phyloP scores from a whole-genome alignment of 257 asterid genomes.

The Solanum bukasovii region DNA sequence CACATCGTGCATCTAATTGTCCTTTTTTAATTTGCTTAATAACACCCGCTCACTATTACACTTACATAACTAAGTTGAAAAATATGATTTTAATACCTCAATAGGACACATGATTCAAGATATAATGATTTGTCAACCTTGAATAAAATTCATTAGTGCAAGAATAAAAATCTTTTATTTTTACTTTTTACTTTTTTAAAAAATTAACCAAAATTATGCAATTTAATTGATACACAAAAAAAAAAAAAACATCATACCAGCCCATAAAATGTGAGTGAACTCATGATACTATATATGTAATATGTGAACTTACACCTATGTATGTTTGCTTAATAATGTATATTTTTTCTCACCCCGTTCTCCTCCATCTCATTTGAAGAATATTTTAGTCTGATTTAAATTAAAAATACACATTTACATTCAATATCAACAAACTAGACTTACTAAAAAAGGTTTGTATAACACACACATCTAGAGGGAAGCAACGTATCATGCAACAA shows the following conservation, averaged over 20 bases:
- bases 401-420: no score
- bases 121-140: no score
- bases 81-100: no score
- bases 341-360: no score
- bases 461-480: background rate
- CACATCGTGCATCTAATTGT: no score
- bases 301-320: background rate
- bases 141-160: background rate
- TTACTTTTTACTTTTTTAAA: background rate
- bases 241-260: background rate
- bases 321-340: no score
- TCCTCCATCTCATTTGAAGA: no score
- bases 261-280: background rate
- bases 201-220: background rate
- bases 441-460: background rate
- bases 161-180: background rate
- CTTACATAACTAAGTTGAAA: no score
- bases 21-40: no score
- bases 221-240: background rate
- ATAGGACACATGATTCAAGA: no score
- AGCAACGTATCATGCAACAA: background rate
- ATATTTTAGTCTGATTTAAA: no score
- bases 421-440: background rate
- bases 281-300: background rate
- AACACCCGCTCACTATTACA: no score